phyloP scores from a whole-genome alignment of 2,329 filamentous ascomycete genomes.

The Colletotrichum magnum region DNA sequence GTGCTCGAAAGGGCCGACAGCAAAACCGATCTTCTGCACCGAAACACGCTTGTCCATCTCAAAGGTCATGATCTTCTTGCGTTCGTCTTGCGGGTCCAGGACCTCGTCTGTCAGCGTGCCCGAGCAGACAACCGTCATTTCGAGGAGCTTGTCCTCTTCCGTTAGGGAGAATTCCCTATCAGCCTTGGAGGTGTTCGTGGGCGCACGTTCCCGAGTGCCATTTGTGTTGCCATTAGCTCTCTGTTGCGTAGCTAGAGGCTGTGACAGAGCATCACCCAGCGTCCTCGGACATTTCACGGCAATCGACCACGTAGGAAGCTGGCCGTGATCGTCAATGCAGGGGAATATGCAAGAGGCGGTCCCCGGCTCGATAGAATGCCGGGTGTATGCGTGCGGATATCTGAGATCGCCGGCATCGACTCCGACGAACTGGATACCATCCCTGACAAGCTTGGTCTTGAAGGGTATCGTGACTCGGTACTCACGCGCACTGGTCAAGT shows the following conservation, averaged over 20 bases:
- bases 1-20: constrained; percentile 94
- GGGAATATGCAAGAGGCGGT: constrained; percentile 91
- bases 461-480: constrained; percentile 79
- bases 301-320: constrained; percentile 88
- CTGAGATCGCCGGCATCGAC: constrained; percentile 83
- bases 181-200: constrained; percentile 58
- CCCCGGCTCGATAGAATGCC: constrained; percentile 83
- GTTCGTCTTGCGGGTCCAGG: constrained; percentile 80
- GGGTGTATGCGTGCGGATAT: constrained; percentile 93
- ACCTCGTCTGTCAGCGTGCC: constrained; percentile 90
- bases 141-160: constrained; percentile 88
- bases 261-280: constrained; percentile 80
- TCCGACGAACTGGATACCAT: constrained; percentile 93
- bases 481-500: constrained; percentile 67
- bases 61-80: constrained; percentile 91
- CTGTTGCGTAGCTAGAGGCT: constrained; percentile 59
- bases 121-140: constrained; percentile 92
- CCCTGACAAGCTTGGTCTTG: constrained; percentile 79
- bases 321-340: constrained; percentile 88
- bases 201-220: constrained; percentile 48
- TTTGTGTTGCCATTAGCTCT: constrained; percentile 49
- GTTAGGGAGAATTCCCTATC: constrained; percentile 60
- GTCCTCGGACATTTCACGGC: constrained; percentile 89
- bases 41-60: constrained; percentile 81
- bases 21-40: constrained; percentile 92